Evolutionary conservation across 1,284 basidiomycete species (phyloP), one percentile per base, ranked within the genome.

Genomic region (Boletus albobrunnescens): DNA sequence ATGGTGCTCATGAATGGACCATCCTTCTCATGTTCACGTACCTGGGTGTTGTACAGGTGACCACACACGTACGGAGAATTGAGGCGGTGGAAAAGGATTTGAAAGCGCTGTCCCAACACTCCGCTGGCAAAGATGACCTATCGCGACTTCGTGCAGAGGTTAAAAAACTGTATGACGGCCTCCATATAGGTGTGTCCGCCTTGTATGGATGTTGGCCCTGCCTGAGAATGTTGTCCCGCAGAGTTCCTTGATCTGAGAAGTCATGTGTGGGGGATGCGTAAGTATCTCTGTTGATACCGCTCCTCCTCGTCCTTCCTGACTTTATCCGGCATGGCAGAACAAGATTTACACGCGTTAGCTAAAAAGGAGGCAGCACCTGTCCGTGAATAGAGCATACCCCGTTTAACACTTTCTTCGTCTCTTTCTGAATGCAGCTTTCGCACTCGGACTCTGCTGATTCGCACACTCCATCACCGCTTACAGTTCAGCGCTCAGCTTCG

Each of bases 61-160:
- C 90, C 10, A 79, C 82, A 20, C 91, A 94, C 67, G 81, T 94
- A 4, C 75, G 85, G 52, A 77, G 91, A 47, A 91, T 94, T 59
- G 87, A 93, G 64, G 79, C 82, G 3, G 89, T 93, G 3, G 91
- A 94, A 70, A 91, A 91, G 65, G 91, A 93, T 60, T 65, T 94
- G 54, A 90, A 87, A 63, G 82, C 84, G 0, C 63, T 94, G 24
- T 74, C 78, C n/a, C 78, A 81, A 41, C 67, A 71, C 16, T 77
- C 83, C 2, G 77, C 87, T 5, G 76, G 74, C 26, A 93, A 91
- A 67, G 90, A 92, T 41, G 91, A 94, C 56, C 71, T 90, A 23
- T 76, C 80, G 27, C 77, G 81, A 52, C 71, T 91, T 16, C 74
- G 91, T 50, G 78, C 78, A 14, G 91, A 94, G 67, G 76, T 85